Evolutionary conservation across 768 basidiomycete genomes (phyloP), one percentile per base, ranked within the genome.

Genomic region (Pleurotus tuber-regium): DNA sequence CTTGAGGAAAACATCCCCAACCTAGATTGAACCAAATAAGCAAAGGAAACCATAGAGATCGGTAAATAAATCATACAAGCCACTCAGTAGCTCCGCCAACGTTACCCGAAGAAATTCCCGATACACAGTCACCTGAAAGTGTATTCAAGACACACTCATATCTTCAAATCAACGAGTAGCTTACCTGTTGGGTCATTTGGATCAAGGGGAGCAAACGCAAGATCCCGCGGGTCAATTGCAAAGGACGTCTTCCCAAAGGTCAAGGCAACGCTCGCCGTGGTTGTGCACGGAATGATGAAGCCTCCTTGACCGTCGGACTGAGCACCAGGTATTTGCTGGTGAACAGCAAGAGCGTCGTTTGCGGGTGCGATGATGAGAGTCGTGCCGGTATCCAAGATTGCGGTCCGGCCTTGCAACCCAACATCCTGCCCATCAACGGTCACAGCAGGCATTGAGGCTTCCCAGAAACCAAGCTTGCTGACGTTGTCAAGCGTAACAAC

Each of bases 1-100:
- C 77, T 88, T 89, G 60, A 87, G 69, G 72, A 87, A 88, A 23
- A 82, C 83, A 57, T 86, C 88, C 25, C 87, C 87, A 30, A 85
- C 72, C 66, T 69, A 14, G 7, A 19, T 7, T 36, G 4, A 28
- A 50, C 43, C 16, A 24, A 1, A 7, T 24, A 4, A 8, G 23
- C 11, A 10, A 19, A 42, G n/a, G 41, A 42, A 42, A 25, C 7
- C 67, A 40, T 25, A 24, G 38, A 30, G 9, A 2, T n/a, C n/a
- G n/a, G n/a, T 23, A 29, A 38, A 26, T 24, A 6, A 46, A 26
- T 57, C 69, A 41, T 55, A 87, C 83, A 52, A 91, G 75, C 87
- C 86, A 89, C 59, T 85, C 76, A 3, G 69, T 76, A 11, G 77
- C 72, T 53, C 76, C 79, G 33, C 80, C 84, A 31, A 89, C 69